These are phyloP conservation scores for Colletotrichum navitas DNA, from an alignment of 2,329 filamentous ascomycete species.

Conservation along the genomic window DNA sequence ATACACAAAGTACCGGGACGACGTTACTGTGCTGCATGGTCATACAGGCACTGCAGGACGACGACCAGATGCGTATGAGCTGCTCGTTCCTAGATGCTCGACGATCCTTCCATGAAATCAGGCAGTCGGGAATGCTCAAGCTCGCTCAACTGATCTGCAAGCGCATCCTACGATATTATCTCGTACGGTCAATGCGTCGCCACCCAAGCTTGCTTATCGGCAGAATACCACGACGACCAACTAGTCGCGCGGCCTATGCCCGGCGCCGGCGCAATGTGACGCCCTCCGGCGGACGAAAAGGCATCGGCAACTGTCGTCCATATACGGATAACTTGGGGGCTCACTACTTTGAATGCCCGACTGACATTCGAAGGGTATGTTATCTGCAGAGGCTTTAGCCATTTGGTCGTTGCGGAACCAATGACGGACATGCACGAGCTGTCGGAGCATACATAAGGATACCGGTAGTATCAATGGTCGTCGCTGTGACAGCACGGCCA, in stretches of 20 bases:
- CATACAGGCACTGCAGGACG: background rate
- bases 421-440: conserved; percentile 5
- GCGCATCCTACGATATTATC: background rate
- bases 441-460: conserved; percentile 9
- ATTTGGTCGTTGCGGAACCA: conserved; percentile 10
- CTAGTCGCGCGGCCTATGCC: background rate
- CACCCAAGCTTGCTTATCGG: background rate
- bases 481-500: conserved; percentile 16
- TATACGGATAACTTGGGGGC: background rate
- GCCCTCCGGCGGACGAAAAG: conserved; percentile 1
- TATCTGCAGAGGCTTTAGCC: background rate
- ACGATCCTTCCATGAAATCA: background rate
- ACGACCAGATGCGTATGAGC: conserved; percentile 1
- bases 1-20: conserved; percentile 26
- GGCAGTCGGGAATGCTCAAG: background rate
- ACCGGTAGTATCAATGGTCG: background rate
- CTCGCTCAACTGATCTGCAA: background rate
- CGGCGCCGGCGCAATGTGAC: conserved; percentile 9
- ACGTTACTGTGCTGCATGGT: conserved; percentile 19
- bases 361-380: background rate
- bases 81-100: background rate
- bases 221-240: background rate
- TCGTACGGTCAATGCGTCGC: background rate
- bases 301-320: background rate
- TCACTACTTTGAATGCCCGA: background rate